Evolutionary conservation across 2,329 filamentous ascomycete genomes (phyloP).

Genomic region (Aspergillus sp.): DNA sequence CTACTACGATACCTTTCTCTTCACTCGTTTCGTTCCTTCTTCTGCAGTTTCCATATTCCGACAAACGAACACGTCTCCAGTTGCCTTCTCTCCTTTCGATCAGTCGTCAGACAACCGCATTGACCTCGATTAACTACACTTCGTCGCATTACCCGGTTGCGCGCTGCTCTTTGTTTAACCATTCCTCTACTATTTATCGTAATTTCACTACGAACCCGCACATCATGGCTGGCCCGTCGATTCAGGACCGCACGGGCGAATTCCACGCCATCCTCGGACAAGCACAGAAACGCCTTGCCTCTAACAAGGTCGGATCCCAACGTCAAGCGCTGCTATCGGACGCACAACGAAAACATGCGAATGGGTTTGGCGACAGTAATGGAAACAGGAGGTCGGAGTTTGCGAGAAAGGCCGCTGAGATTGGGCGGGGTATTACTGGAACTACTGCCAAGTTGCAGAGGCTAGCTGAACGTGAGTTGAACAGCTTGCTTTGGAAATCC

Average conservation of each 20-base stretch:
- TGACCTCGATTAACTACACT: background rate
- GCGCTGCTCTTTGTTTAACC: slow-evolving; percentile 1
- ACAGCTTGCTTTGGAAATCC: background rate
- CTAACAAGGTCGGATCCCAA: slow-evolving; percentile 70
- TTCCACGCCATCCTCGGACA: slow-evolving; percentile 87
- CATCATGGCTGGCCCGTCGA: slow-evolving; percentile 57
- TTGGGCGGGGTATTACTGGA: slow-evolving; percentile 80
- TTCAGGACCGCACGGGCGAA: slow-evolving; percentile 94
- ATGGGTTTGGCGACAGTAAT: slow-evolving; percentile 51
- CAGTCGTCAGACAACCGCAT: slow-evolving; percentile 4
- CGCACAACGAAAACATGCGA: slow-evolving; percentile 54
- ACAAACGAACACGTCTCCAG: slow-evolving; percentile 19
- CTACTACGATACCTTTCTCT: background rate
- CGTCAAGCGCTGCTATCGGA: slow-evolving; percentile 72
- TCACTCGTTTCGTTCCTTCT: background rate
- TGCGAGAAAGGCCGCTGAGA: slow-evolving; percentile 81
- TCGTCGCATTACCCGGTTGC: background rate
- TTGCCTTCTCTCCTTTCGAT: slow-evolving; percentile 31
- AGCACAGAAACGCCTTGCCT: slow-evolving; percentile 70
- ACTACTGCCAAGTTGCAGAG: slow-evolving; percentile 96
- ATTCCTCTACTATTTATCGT: background rate
- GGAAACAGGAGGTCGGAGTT: slow-evolving; percentile 69
- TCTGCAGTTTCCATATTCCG: background rate
- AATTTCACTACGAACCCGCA: background rate
- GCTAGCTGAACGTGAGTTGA: slow-evolving; percentile 65